Base-by-base conservation (phyloP, 495 filamentous ascomycete species). In the Jackrogersella multiformis region DNA sequence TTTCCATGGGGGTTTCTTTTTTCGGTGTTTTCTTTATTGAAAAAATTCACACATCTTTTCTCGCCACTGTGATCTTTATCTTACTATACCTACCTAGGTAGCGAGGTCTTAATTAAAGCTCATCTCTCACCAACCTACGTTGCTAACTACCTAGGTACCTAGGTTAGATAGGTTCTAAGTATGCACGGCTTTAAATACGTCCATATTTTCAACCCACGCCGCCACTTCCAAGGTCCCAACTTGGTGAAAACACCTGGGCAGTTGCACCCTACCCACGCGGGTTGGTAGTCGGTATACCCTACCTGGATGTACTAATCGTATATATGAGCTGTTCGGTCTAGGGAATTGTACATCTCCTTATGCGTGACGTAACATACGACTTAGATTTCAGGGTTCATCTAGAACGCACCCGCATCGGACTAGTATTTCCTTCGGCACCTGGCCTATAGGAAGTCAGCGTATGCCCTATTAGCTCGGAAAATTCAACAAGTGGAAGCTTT, bases 291-390 rank as follows among this genome's bases (percentile, higher is more conserved):
- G 58, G 58, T 54, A 68, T 68, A 63, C 53, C 24, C 58, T 62
- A 56, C 62, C 26, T 53, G 57, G 51, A 53, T 26, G 45, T 52
- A 32, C 64, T 57, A 45, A 53, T 23, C 21, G 30, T 12, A 39
- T 26, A 52, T 21, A 45, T 42, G 52, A 52, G 42, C 35, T 24
- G 8, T 46, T 62, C 57, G 58, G 64, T 52, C 64, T 35, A 36
- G 16, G 3, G 35, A 56, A 56, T 18, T 45, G 15, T 18, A 15
- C 8, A 64, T 51, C 38, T 44, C 36, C 48, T 4, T n/a, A 64
- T 60, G 55, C 24, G 64, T 69, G 66, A 69, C 66, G 66, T 64
- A 69, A 69, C 46, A 9, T 5, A 30, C 26, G 18, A 46, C 20
- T 54, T 36, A 32, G 41, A 41, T 49, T 42, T 56, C 26, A 44